Percentiles rank a stretch among this genome's conserved stretches.
phyloP scores from a whole-genome alignment of 2,329 filamentous ascomycete species.

The Aspergillus tamarii region DNA sequence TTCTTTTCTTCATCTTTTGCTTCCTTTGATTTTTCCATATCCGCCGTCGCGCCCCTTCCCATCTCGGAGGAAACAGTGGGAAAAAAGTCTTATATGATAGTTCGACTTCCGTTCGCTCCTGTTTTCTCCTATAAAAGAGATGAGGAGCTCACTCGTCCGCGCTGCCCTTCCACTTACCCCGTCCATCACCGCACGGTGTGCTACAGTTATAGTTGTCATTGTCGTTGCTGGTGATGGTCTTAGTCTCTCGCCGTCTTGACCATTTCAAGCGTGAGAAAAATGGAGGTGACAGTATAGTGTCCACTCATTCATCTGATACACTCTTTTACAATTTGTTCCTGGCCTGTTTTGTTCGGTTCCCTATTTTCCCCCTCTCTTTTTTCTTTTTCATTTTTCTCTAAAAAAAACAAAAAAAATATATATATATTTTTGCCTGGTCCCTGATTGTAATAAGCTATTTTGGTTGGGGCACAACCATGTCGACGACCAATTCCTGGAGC shows the following conservation, averaged over 20 bases:
- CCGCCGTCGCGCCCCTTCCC: not conserved
- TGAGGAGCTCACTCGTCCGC: constrained; percentile 3
- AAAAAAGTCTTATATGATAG: not conserved
- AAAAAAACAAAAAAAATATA: not conserved
- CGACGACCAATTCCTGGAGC: constrained; percentile 40
- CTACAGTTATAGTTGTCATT: not conserved
- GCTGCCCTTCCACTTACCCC: not conserved
- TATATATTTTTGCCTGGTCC: constrained; percentile 7
- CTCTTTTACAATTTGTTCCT: not conserved
- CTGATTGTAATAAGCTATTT: not conserved
- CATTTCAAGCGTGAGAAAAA: not conserved
- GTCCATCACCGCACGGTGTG: not conserved
- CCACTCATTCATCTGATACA: not conserved
- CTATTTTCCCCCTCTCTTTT: not conserved
- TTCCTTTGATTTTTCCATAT: not conserved
- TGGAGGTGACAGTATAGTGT: constrained; percentile 5
- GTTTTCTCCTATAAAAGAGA: constrained; percentile 8
- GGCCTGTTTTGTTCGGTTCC: constrained; percentile 2
- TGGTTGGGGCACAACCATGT: constrained; percentile 18
- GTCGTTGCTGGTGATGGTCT: not conserved
- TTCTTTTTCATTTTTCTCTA: not conserved
- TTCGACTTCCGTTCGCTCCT: constrained; percentile 5
- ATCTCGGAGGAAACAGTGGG: not conserved
- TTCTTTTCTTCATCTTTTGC: not conserved
- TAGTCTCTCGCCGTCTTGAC: not conserved